These are phyloP conservation scores for Cryptosporidium parvum DNA, from an alignment of 169 alveolate genomes.

Conservation along the genomic window DNA sequence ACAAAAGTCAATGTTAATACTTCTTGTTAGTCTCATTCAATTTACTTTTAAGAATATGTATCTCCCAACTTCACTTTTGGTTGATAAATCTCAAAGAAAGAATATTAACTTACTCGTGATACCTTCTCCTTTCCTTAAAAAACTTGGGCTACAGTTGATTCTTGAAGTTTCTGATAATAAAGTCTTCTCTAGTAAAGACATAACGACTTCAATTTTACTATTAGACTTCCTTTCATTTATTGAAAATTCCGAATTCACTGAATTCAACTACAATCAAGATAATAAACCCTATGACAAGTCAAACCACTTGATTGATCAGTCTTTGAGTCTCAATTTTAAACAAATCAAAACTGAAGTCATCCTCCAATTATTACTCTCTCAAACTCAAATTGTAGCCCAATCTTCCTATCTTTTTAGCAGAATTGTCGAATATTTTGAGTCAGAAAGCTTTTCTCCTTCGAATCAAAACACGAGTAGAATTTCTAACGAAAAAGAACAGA, in stretches of 20 bases:
- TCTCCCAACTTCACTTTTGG: conserved; percentile 44
- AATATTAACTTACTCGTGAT: conserved; percentile 29
- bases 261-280: neutral
- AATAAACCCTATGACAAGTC: neutral
- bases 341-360: conserved; percentile 50
- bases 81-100: neutral
- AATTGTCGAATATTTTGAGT: conserved; percentile 28
- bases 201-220: neutral
- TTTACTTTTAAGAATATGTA: conserved; percentile 25
- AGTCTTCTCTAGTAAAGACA: conserved; percentile 15
- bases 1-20: conserved; percentile 1
- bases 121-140: conserved; percentile 56
- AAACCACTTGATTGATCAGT: neutral
- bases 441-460: neutral
- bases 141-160: conserved; percentile 32
- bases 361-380: conserved; percentile 49
- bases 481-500: conserved; percentile 26
- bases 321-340: conserved; percentile 14
- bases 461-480: neutral
- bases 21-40: conserved; percentile 1
- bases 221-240: conserved; percentile 55
- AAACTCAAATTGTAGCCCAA: conserved; percentile 59
- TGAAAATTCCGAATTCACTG: neutral
- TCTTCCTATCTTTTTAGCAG: conserved; percentile 54
- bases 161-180: conserved; percentile 18